phyloP scores from a whole-genome alignment of 768 basidiomycete species.

The Lyophyllum semitale region DNA sequence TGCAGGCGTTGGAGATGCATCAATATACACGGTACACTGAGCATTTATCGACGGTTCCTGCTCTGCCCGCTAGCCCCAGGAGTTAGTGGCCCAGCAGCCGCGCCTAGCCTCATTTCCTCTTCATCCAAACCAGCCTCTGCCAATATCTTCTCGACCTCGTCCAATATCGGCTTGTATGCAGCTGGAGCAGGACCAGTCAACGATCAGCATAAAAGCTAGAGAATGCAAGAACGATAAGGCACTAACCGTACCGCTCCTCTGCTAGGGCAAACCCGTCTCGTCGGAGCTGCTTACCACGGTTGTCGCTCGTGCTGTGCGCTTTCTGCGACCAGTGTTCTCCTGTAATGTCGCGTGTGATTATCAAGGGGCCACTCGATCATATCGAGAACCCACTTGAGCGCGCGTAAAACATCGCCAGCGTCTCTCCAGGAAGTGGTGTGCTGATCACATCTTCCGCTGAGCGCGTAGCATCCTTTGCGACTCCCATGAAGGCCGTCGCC shows the following conservation, averaged over 20 bases:
- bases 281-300: slow-evolving; percentile 76
- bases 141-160: slow-evolving; percentile 82
- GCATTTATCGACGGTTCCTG: slow-evolving; percentile 41
- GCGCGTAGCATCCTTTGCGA: slow-evolving; percentile 55
- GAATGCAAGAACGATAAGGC: background rate
- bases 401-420: slow-evolving; percentile 80
- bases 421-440: slow-evolving; percentile 85
- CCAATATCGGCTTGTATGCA: slow-evolving; percentile 79
- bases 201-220: background rate
- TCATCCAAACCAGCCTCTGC: slow-evolving; percentile 85
- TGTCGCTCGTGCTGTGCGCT: slow-evolving; percentile 59
- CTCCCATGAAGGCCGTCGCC: slow-evolving; percentile 56
- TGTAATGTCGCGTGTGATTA: slow-evolving; percentile 22
- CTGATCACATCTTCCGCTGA: slow-evolving; percentile 73
- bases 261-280: slow-evolving; percentile 80
- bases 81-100: slow-evolving; percentile 37
- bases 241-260: slow-evolving; percentile 69
- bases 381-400: slow-evolving; percentile 62
- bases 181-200: slow-evolving; percentile 37
- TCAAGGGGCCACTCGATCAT: background rate
- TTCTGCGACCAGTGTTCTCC: slow-evolving; percentile 82
- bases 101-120: slow-evolving; percentile 70
- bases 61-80: slow-evolving; percentile 45
- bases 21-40: background rate
- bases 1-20: too few relatives aligned